Conservation (phyloP, 1,284 basidiomycete species). For the Singerocomus inundabilis region DNA sequence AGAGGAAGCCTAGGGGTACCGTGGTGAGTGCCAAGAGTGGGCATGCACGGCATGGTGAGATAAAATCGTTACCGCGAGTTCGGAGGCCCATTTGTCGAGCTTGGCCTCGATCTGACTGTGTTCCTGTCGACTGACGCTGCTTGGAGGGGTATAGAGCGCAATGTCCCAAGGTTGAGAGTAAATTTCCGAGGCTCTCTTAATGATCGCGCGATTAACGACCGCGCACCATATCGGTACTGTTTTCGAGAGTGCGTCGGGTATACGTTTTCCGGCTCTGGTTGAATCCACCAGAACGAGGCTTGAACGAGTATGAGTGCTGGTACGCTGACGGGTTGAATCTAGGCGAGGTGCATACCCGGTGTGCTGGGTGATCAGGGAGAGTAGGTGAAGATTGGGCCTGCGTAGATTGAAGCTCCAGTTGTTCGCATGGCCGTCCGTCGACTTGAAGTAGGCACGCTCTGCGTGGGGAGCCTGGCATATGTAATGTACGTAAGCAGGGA, state of each 20-base stretch:
- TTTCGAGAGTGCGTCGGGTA: slow-evolving; percentile 93
- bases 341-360: slow-evolving; percentile 53
- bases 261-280: slow-evolving; percentile 89
- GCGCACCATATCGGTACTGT: slow-evolving; percentile 97
- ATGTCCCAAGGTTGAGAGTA: slow-evolving; percentile 45
- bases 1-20: slow-evolving; percentile 48
- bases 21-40: neutral
- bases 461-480: slow-evolving; percentile 33
- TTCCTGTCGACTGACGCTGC: slow-evolving; percentile 67
- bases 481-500: neutral
- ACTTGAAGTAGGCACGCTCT: slow-evolving; percentile 88
- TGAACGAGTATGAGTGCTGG: too few species aligned
- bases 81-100: slow-evolving; percentile 65
- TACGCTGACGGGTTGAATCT: neutral
- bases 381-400: slow-evolving; percentile 81
- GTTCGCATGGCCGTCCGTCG: slow-evolving; percentile 90
- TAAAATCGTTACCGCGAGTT: slow-evolving; percentile 50
- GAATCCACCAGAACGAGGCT: slow-evolving; percentile 91
- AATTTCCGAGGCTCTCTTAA: slow-evolving; percentile 26
- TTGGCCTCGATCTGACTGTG: slow-evolving; percentile 66
- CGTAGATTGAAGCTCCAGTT: slow-evolving; percentile 88
- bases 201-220: slow-evolving; percentile 79
- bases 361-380: slow-evolving; percentile 54
- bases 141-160: slow-evolving; percentile 63
- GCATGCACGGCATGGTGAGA: too few species aligned